Evolutionary conservation across 116 monocot species (phyloP).

Genomic region (Iris pallida): DNA sequence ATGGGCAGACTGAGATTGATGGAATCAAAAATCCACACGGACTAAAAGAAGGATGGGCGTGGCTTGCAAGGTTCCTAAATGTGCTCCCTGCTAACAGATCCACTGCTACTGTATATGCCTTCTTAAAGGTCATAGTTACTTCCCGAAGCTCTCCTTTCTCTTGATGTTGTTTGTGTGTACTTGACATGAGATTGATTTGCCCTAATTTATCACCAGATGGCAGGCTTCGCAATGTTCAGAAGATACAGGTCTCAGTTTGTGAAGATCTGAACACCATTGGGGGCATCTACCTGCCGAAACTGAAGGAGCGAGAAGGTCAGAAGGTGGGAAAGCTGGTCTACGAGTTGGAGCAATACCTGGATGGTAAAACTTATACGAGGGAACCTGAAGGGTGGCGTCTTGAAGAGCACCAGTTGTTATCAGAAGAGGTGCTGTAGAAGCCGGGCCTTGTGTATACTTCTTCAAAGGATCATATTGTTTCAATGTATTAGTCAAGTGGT

Average conservation of each 20-base stretch:
- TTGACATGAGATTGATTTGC: not conserved
- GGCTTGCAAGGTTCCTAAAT: constrained; percentile 88
- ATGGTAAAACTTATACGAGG: constrained; percentile 29
- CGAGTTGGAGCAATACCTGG: constrained; percentile 59
- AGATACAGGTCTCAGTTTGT: constrained; percentile 66
- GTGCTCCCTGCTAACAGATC: constrained; percentile 50
- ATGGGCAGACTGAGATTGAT: no score
- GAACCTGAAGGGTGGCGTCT: constrained; percentile 69
- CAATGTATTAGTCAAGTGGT: no score
- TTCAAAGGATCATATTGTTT: no score
- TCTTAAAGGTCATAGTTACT: constrained; percentile 49
- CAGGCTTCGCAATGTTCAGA: constrained; percentile 61
- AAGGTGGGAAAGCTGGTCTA: constrained; percentile 23
- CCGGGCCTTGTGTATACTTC: not conserved
- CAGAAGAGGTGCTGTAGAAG: not conserved
- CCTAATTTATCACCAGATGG: constrained; percentile 46
- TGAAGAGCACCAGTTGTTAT: constrained; percentile 2
- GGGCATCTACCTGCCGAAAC: constrained; percentile 39
- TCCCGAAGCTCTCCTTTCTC: not conserved
- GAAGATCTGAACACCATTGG: constrained; percentile 67
- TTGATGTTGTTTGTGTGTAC: not conserved
- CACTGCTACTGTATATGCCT: constrained; percentile 71
- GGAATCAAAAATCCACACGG: no score
- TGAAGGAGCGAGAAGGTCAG: constrained; percentile 42
- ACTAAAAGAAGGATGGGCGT: constrained; percentile 86